Evolutionary conservation across 2,329 filamentous ascomycete species (phyloP).

Genomic region (Pestalotiopsis sp.): DNA sequence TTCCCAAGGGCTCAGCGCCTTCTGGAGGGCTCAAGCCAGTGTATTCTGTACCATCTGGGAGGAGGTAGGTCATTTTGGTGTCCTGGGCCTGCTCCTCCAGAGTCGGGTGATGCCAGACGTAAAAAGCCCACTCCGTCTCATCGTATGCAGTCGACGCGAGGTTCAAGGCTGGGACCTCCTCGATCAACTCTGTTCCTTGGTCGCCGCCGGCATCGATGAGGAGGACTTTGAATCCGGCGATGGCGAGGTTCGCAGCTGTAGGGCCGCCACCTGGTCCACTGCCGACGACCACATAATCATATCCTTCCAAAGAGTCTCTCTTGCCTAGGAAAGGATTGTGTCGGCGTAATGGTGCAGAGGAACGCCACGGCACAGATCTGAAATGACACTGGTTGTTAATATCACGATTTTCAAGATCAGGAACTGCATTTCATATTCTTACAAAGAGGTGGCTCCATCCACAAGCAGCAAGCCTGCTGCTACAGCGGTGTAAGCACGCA

Average conservation of each 20-base stretch:
- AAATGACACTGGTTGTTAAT: background rate
- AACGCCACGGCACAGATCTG: background rate
- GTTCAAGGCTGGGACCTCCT: conserved; percentile 49
- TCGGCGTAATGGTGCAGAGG: background rate
- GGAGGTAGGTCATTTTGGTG: conserved; percentile 50
- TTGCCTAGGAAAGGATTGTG: background rate
- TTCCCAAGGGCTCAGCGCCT: conserved; percentile 40
- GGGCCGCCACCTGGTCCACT: conserved; percentile 53
- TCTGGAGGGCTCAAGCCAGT: conserved; percentile 36
- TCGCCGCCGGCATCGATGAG: conserved; percentile 57
- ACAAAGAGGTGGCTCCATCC: background rate
- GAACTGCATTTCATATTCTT: background rate
- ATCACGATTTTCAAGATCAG: background rate
- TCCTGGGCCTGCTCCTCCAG: conserved; percentile 46
- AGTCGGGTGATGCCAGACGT: conserved; percentile 55
- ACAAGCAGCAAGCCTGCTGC: background rate
- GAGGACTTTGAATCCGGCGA: conserved; percentile 51
- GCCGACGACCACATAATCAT: conserved; percentile 50
- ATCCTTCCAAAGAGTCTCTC: background rate
- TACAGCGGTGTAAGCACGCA: background rate
- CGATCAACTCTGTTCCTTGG: conserved; percentile 38
- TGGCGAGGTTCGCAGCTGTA: conserved; percentile 49
- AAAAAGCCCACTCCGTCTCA: conserved; percentile 52
- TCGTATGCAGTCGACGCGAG: conserved; percentile 37
- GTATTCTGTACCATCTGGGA: conserved; percentile 34